phyloP scores from a whole-genome alignment of 345 rosid species.

The Fremontodendron californicum region DNA sequence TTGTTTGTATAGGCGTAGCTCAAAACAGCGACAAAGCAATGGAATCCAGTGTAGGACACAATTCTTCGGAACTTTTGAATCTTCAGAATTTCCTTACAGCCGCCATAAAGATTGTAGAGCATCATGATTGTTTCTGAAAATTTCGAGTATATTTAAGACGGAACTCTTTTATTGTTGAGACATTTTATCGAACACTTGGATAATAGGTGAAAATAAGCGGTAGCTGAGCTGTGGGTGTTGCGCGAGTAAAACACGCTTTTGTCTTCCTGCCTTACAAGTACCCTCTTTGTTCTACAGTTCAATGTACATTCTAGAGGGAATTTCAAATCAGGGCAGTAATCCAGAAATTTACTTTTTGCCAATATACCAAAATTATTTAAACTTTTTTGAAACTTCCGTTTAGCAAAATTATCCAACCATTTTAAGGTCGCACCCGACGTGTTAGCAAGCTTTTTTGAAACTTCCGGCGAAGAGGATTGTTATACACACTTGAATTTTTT shows the following conservation, averaged over 20 bases:
- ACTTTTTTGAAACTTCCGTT: too few relatives aligned
- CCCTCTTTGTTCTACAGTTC: too few relatives aligned
- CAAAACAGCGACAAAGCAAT: slow-evolving; percentile 48
- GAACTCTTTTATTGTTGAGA: neutral
- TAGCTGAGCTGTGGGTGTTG: neutral
- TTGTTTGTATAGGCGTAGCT: slow-evolving; percentile 68
- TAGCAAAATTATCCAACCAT: too few relatives aligned
- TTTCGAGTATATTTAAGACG: neutral
- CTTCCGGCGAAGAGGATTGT: too few relatives aligned
- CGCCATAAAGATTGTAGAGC: slow-evolving; percentile 37
- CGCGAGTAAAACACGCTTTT: neutral
- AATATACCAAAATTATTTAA: too few relatives aligned
- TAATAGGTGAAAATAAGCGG: neutral
- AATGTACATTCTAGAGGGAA: too few relatives aligned
- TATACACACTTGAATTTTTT: too few relatives aligned
- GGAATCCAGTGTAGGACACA: slow-evolving; percentile 69
- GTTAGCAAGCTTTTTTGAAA: too few relatives aligned
- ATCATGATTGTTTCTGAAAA: slow-evolving; percentile 22
- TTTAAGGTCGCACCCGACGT: too few relatives aligned
- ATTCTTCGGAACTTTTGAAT: slow-evolving; percentile 74
- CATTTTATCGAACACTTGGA: slow-evolving; percentile 15
- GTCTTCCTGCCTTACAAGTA: too few relatives aligned
- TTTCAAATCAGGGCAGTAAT: too few relatives aligned
- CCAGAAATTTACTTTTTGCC: too few relatives aligned
- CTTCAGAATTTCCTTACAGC: slow-evolving; percentile 51